These are phyloP conservation scores for Pholiota microspora DNA, from an alignment of 768 basidiomycete genomes.

Conservation along the genomic window DNA sequence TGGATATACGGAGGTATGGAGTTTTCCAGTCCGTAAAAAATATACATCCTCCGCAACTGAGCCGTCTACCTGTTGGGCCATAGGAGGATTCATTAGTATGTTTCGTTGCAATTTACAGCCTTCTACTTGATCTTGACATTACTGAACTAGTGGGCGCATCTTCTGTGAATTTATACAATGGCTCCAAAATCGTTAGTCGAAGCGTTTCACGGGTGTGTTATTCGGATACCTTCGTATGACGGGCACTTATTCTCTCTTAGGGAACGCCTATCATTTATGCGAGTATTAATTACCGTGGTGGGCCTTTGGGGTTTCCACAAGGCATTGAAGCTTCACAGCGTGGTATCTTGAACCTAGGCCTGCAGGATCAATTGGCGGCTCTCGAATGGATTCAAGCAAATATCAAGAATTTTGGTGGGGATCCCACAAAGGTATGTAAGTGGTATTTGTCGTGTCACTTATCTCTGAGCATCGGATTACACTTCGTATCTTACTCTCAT, in stretches of 20 bases:
- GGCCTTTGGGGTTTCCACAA: constrained; percentile 41
- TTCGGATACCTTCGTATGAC: background rate
- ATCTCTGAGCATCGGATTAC: too few relatives aligned
- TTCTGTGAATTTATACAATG: constrained; percentile 25
- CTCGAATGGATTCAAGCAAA: constrained; percentile 55
- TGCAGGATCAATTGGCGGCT: constrained; percentile 42
- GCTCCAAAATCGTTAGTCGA: constrained; percentile 26
- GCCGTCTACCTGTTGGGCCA: background rate
- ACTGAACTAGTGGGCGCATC: constrained; percentile 16
- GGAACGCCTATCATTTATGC: constrained; percentile 39
- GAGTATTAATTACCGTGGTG: constrained; percentile 37
- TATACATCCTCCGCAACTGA: background rate
- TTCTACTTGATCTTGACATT: background rate
- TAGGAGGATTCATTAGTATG: constrained; percentile 10
- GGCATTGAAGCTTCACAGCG: constrained; percentile 26
- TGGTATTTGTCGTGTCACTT: background rate
- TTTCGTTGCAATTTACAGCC: background rate
- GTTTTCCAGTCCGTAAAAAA: too few relatives aligned
- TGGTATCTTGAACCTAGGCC: constrained; percentile 35
- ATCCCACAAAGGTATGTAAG: constrained; percentile 25
- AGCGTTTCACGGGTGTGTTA: constrained; percentile 25
- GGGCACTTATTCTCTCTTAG: constrained; percentile 11
- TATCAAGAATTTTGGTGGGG: constrained; percentile 57
- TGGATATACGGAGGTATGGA: constrained; percentile 11
- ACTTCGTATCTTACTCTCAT: background rate